phyloP scores from a whole-genome alignment of 805 yeast genomes.

The Kazachstania taianensis region DNA sequence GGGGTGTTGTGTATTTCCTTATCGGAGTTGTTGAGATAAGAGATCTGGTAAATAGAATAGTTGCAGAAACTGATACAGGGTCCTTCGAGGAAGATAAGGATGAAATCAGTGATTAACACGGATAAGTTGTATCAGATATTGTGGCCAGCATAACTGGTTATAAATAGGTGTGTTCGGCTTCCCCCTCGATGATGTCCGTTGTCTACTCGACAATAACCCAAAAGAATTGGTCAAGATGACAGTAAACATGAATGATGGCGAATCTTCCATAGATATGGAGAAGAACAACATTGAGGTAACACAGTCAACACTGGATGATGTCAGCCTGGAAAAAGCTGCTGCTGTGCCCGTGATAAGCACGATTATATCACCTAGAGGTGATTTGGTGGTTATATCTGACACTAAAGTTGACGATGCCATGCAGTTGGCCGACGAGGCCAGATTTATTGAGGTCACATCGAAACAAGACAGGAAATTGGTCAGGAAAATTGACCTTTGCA shows the following conservation, averaged over 20 bases:
- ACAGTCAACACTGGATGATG: too few species aligned
- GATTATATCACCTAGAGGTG: constrained; percentile 21
- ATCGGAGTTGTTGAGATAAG: too few species aligned
- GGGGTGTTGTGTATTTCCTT: too few species aligned
- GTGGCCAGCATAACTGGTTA: too few species aligned
- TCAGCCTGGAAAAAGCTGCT: too few species aligned
- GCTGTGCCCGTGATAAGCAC: constrained; percentile 5
- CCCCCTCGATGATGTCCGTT: too few species aligned
- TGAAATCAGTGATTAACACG: too few species aligned
- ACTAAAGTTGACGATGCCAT: constrained; percentile 40
- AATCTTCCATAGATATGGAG: not conserved
- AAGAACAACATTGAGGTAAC: not conserved
- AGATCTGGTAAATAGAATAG: too few species aligned
- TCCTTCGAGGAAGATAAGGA: too few species aligned
- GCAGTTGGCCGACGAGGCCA: constrained; percentile 31
- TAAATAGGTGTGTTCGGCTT: too few species aligned
- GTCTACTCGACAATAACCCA: not conserved
- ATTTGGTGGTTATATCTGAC: constrained; percentile 23
- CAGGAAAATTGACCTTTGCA: constrained; percentile 41
- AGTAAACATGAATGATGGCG: not conserved
- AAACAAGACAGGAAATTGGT: constrained; percentile 30
- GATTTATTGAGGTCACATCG: constrained; percentile 23
- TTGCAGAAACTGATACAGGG: too few species aligned
- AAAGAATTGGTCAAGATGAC: not conserved
- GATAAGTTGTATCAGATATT: too few species aligned